Conservation (phyloP, 1,284 basidiomycete genomes). For the Apiotrichum montevideense region DNA sequence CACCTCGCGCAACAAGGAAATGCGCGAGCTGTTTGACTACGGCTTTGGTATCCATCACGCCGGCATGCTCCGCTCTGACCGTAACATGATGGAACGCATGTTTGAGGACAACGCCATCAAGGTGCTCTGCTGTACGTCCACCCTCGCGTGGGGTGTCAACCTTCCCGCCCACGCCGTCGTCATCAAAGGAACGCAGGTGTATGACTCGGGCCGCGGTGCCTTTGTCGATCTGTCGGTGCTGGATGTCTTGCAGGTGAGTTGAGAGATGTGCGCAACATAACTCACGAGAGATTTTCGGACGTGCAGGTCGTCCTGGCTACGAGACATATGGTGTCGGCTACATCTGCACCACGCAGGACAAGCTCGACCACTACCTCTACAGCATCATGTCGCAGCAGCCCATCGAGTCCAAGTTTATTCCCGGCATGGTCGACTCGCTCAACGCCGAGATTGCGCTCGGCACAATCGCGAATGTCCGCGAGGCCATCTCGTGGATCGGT, state of each 20-base stretch:
- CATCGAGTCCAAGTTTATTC: slow-evolving; percentile 93
- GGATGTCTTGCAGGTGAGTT: slow-evolving; percentile 73
- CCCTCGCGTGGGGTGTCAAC: slow-evolving; percentile 99
- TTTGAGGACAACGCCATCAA: slow-evolving; percentile 89
- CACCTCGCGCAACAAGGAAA: slow-evolving; percentile 82
- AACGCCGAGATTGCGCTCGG: slow-evolving; percentile 96
- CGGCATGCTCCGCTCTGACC: slow-evolving; percentile 90
- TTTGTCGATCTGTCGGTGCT: slow-evolving; percentile 92
- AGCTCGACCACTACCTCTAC: slow-evolving; percentile 85
- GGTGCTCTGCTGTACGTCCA: slow-evolving; percentile 95
- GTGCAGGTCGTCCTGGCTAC: slow-evolving; percentile 92
- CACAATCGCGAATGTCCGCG: slow-evolving; percentile 79
- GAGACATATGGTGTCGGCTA: slow-evolving; percentile 95
- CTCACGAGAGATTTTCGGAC: slow-evolving; percentile 66
- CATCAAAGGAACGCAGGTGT: slow-evolving; percentile 98
- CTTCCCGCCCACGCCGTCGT: slow-evolving; percentile 95
- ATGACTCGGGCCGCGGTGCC: slow-evolving; percentile 78
- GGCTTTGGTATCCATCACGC: slow-evolving; percentile 99
- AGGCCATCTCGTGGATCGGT: slow-evolving; percentile 91
- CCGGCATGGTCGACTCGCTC: slow-evolving; percentile 82
- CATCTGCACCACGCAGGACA: slow-evolving; percentile 91
- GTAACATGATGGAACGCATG: slow-evolving; percentile 93
- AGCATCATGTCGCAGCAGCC: slow-evolving; percentile 87
- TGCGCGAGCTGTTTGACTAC: slow-evolving; percentile 86
- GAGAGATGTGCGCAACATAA: too few relatives aligned